Evolutionary conservation across 108 stramenopile genomes (phyloP).

Genomic region (Epithemia pelagica): DNA sequence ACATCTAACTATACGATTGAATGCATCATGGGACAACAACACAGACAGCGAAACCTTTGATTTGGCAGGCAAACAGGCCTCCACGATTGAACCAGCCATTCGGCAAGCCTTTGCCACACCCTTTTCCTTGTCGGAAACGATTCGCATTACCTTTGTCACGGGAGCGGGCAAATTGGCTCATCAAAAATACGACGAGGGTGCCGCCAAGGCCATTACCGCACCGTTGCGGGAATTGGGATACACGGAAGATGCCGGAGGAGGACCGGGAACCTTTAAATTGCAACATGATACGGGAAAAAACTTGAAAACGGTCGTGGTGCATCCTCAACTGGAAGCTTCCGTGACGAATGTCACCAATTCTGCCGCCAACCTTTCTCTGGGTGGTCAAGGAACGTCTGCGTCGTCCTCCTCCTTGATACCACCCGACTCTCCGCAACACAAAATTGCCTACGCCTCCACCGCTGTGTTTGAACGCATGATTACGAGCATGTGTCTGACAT

Average conservation of each 20-base stretch:
- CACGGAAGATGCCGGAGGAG: conserved; percentile 84
- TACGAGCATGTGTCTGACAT: conserved; percentile 53
- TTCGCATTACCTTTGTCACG: conserved; percentile 80
- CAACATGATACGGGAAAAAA: conserved; percentile 97
- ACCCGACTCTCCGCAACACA: conserved; percentile 57
- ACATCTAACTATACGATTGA: background rate
- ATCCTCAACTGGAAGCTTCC: conserved; percentile 50
- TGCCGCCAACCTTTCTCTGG: background rate
- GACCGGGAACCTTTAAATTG: conserved; percentile 82
- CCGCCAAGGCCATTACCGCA: conserved; percentile 69
- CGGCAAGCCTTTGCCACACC: conserved; percentile 54
- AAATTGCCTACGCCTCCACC: conserved; percentile 57
- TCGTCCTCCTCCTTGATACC: conserved; percentile 24
- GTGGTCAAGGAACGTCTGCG: background rate
- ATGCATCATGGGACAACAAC: background rate
- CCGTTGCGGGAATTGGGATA: conserved; percentile 76
- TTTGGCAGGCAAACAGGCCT: conserved; percentile 52
- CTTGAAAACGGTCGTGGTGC: conserved; percentile 89
- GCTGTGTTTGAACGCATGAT: conserved; percentile 58
- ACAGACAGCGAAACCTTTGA: conserved; percentile 77
- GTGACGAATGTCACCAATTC: background rate
- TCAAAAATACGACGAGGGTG: conserved; percentile 84
- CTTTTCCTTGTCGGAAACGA: conserved; percentile 61
- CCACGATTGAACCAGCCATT: conserved; percentile 54
- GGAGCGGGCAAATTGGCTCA: conserved; percentile 84